Evolutionary conservation across 352 stramenopile species (phyloP).

Genomic region (Globisporangium cylindrosporum): DNA sequence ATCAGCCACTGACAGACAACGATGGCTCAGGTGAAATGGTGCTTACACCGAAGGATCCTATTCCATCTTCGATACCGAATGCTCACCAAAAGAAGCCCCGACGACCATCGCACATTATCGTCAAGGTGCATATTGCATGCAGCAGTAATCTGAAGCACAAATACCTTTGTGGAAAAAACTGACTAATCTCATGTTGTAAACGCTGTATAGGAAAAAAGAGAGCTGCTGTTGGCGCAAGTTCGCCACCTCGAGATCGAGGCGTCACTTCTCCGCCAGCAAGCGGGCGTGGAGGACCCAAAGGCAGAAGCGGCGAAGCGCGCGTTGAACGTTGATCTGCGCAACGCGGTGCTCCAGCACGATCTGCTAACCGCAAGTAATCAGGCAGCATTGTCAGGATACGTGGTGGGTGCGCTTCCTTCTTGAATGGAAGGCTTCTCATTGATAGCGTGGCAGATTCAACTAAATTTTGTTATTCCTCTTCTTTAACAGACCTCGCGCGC

Average conservation of each 20-base stretch:
- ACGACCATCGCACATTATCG: background rate
- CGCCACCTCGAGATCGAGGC: slow-evolving; percentile 4
- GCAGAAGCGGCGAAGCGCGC: background rate
- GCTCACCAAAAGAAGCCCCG: background rate
- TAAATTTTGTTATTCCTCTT: background rate
- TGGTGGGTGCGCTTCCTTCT: background rate
- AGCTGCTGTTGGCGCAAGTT: slow-evolving; percentile 3
- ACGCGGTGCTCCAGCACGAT: slow-evolving; percentile 5
- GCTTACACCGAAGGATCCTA: too few species aligned
- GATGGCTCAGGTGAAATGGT: too few species aligned
- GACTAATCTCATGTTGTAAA: too few species aligned
- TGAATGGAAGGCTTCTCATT: too few species aligned
- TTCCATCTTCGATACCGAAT: background rate
- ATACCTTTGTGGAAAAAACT: too few species aligned
- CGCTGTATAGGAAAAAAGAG: background rate
- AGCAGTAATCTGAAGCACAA: too few species aligned
- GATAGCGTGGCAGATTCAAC: too few species aligned
- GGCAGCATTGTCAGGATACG: slow-evolving; percentile 8
- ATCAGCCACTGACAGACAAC: too few species aligned
- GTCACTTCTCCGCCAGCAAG: slow-evolving; percentile 1
- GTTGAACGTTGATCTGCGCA: background rate
- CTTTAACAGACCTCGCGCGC: slow-evolving; percentile 3
- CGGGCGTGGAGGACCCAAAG: background rate
- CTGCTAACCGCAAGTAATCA: background rate
- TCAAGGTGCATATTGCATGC: background rate